phyloP scores from a whole-genome alignment of 2,329 filamentous ascomycete genomes.

The Trichoderma citrinoviride region DNA sequence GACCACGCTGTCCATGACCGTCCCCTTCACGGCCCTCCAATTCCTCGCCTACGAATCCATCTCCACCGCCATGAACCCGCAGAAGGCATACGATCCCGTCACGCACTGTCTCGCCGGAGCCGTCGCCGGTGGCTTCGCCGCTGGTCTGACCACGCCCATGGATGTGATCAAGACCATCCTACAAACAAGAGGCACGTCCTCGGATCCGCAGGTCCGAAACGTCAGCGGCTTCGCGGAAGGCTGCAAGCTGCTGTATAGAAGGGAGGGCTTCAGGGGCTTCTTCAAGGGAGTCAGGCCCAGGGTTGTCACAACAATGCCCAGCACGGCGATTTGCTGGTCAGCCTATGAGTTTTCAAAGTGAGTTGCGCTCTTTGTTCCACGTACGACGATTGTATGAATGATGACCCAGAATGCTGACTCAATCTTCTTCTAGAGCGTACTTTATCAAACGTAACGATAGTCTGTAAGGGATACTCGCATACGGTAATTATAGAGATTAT shows the following conservation, averaged over 20 bases:
- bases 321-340: constrained; percentile 99
- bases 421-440: constrained; percentile 48
- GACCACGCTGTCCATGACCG: constrained; percentile 96
- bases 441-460: constrained; percentile 56
- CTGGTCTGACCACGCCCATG: constrained; percentile 90
- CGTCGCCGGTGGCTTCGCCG: constrained; percentile 87
- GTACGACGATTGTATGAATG: not conserved
- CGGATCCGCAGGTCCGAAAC: constrained; percentile 76
- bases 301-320: constrained; percentile 95
- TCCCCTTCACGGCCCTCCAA: constrained; percentile 94
- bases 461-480: constrained; percentile 29
- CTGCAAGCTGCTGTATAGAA: constrained; percentile 74
- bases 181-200: constrained; percentile 83
- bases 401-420: not conserved
- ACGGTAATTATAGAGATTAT: constrained; percentile 19
- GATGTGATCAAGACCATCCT: constrained; percentile 98
- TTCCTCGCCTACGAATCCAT: constrained; percentile 98
- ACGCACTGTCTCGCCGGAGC: constrained; percentile 93
- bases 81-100: constrained; percentile 81
- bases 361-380: constrained; percentile 31
- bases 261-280: constrained; percentile 84
- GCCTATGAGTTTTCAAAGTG: constrained; percentile 69
- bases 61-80: constrained; percentile 88
- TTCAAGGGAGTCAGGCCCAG: constrained; percentile 89
- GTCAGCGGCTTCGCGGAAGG: constrained; percentile 80